A percentile compares a stretch with the other conserved stretches of the same genome.
Evolutionary conservation across 2,329 filamentous ascomycete genomes (phyloP).

Genomic region (Sclerotinia trifoliorum): DNA sequence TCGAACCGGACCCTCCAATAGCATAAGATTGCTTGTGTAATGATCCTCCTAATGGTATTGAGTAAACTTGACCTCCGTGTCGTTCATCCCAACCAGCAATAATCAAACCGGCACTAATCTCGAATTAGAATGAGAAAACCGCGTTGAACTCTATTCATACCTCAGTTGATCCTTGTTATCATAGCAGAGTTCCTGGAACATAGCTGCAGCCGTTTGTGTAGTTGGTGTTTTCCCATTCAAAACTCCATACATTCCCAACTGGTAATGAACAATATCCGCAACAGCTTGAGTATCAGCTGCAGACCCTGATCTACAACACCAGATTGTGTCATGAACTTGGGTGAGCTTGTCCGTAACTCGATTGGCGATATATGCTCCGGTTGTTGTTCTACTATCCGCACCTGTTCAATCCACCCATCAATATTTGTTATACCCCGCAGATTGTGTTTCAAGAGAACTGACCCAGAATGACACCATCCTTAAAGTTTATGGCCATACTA

Average conservation of each 20-base stretch:
- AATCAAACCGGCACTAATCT: conserved; percentile 82
- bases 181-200: conserved; percentile 98
- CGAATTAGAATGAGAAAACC: conserved; percentile 29
- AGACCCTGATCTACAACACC: conserved; percentile 98
- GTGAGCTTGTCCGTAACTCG: conserved; percentile 99
- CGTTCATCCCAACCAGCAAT: conserved; percentile 97
- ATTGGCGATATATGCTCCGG: conserved; percentile 97
- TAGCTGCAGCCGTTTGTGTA: conserved; percentile 89
- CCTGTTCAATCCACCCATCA: conserved; percentile 48
- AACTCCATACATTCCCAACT: conserved; percentile 89
- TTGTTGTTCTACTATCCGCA: conserved; percentile 95
- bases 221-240: conserved; percentile 86
- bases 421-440: conserved; percentile 1
- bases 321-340: conserved; percentile 97
- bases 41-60: conserved; percentile 92
- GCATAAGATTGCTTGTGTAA: conserved; percentile 96
- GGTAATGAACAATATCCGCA: conserved; percentile 96
- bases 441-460: conserved; percentile 35
- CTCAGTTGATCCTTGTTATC: conserved; percentile 92
- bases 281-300: conserved; percentile 97
- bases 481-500: conserved; percentile 99
- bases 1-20: conserved; percentile 94
- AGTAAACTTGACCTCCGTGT: conserved; percentile 96
- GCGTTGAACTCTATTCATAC: conserved; percentile 50
- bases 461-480: conserved; percentile 93